phyloP scores from a whole-genome alignment of 768 basidiomycete genomes.

The Boletus reticuloceps region DNA sequence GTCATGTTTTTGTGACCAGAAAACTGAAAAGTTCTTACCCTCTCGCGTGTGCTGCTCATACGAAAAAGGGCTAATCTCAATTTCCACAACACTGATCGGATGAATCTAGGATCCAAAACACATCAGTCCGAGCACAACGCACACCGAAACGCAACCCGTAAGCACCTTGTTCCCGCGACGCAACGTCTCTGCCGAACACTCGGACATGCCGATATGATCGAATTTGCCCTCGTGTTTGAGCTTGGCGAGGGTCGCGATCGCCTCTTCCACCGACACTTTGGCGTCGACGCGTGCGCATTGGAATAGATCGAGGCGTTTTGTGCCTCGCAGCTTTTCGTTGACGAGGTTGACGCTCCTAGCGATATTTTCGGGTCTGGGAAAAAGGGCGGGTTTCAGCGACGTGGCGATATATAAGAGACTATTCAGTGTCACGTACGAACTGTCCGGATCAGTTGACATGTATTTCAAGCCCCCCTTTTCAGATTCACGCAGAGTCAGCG shows the following conservation, averaged over 20 bases:
- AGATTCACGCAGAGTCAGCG: not conserved
- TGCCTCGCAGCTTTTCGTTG: slow-evolving; percentile 45
- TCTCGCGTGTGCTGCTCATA: slow-evolving; percentile 52
- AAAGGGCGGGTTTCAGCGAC: not conserved
- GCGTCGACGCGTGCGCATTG: slow-evolving; percentile 50
- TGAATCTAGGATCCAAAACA: slow-evolving; percentile 37
- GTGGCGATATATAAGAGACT: not conserved
- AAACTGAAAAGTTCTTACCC: slow-evolving; percentile 20
- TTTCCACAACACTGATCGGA: slow-evolving; percentile 59
- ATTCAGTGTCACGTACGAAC: slow-evolving; percentile 26
- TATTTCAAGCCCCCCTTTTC: not conserved
- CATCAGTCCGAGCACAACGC: too few relatives aligned
- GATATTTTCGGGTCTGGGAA: slow-evolving; percentile 36
- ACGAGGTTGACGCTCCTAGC: slow-evolving; percentile 44
- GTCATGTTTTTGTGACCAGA: not conserved
- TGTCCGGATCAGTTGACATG: slow-evolving; percentile 12
- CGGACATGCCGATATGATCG: slow-evolving; percentile 58
- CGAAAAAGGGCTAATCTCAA: slow-evolving; percentile 64
- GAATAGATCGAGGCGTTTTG: slow-evolving; percentile 60
- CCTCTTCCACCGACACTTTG: slow-evolving; percentile 44
- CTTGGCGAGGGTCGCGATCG: slow-evolving; percentile 39
- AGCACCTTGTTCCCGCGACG: slow-evolving; percentile 31
- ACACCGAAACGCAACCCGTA: too few relatives aligned
- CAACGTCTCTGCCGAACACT: slow-evolving; percentile 50
- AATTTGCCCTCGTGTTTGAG: slow-evolving; percentile 35